Evolutionary conservation across 164 flowering plant genomes (phyloP), one percentile per base, ranked within the genome.

Genomic region (Vitis labrusca): DNA sequence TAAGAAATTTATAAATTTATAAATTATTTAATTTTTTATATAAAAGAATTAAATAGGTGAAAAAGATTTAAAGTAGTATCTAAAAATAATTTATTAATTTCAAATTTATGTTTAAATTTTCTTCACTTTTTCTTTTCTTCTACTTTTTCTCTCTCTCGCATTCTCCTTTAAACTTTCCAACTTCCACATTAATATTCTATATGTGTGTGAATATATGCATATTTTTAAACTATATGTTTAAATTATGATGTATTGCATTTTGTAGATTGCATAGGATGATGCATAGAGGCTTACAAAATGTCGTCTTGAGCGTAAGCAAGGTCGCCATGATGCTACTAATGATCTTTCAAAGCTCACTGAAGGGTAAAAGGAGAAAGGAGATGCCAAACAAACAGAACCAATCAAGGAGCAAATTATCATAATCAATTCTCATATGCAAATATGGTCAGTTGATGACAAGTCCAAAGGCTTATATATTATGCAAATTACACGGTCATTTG

Each of bases 291-390:
- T 88, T 6, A 84, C 85, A 13, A 88, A 83, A 59, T 77, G 85
- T n/a, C 78, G 86, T 5, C 16, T 84, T 2, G 92, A 89, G 73
- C 78, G 88, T 0, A 93, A 92, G 37, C 86, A 84, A 78, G 95
- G 92, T 9, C 86, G 89, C 0, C 70, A 72, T 13, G 95, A 89
- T 72, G 97, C 95, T 7, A 84, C 81, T 0, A 85, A 84, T 29
- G 97, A 92, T 52, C 78, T 92, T 2, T 86, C 95, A 0, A 92
- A 89, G 79, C 81, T 88, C 13, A 89, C 95, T 0, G 97, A 92
- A 77, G 94, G 93, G 2, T 92, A 92, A 75, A 91, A 88, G 73
- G 95, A 89, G 74, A 86, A 85, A 66, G 85, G 84, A 0, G 89
- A 85, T 1, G 30, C 64, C 5, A 70, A 59, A 13, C 69, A 50